These are phyloP conservation scores for Candida frijolesensis DNA, from an alignment of 1,139 yeast species.

Conservation along the genomic window DNA sequence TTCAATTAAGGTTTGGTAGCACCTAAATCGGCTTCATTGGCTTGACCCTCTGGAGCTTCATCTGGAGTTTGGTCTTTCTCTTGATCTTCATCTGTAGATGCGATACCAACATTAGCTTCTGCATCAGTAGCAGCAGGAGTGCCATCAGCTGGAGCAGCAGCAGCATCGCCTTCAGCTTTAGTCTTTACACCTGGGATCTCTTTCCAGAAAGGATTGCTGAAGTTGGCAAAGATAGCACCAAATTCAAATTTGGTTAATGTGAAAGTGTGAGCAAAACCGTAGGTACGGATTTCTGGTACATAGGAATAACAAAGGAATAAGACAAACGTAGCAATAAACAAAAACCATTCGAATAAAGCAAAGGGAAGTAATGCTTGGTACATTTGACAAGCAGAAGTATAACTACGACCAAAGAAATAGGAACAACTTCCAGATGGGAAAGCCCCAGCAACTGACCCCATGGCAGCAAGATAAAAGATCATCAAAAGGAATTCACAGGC, in stretches of 20 bases:
- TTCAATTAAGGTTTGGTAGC: neutral
- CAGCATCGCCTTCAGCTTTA: neutral
- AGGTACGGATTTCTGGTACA: constrained; percentile 22
- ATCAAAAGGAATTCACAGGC: constrained; percentile 26
- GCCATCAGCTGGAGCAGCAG: neutral
- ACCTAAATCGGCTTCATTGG: neutral
- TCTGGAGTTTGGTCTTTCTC: neutral
- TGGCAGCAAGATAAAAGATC: constrained; percentile 27
- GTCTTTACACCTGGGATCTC: neutral
- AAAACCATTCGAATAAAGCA: constrained; percentile 31
- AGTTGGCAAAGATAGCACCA: constrained; percentile 15
- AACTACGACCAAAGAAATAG: neutral
- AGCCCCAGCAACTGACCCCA: constrained; percentile 27
- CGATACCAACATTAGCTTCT: neutral
- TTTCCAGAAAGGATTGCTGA: neutral
- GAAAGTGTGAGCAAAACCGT: constrained; percentile 9
- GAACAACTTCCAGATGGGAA: constrained; percentile 26
- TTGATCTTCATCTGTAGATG: constrained; percentile 2
- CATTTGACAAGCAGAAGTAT: constrained; percentile 20
- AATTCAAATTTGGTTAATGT: constrained; percentile 8
- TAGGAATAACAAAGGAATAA: constrained; percentile 24
- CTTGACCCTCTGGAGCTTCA: neutral
- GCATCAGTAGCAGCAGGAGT: neutral
- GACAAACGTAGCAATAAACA: constrained; percentile 25
- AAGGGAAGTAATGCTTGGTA: constrained; percentile 35